Evolutionary conservation across 352 stramenopile species (phyloP), one percentile per base, ranked within the genome.

Genomic region (Globisporangium uncinulatum): DNA sequence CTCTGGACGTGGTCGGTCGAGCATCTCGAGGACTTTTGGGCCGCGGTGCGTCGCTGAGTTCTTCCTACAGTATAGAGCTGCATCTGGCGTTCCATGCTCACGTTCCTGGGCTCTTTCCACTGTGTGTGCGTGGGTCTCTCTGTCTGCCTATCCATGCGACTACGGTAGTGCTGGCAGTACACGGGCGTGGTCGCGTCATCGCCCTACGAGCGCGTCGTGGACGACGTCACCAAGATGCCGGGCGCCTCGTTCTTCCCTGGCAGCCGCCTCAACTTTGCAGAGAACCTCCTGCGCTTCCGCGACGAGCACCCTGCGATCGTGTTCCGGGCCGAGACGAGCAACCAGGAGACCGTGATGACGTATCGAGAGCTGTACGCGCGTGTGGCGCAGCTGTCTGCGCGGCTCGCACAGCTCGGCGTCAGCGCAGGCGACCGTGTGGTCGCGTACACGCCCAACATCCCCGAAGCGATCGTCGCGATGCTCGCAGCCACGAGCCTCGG

Each of bases 1-100:
- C 67, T 90, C 24, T 90, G 80, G 80, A 57, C 77, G 62, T 90
- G 80, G 80, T 90, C 80, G 1, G 76, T 87, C 10, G 77, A 81
- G 42, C 66, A 88, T 59, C 59, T 87, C 7, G 79, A 86, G 51
- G 41, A 65, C 39, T 90, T 90, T 57, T 90, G 80, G 80, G 76
- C 71, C 17, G 75, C 57, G 42, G 65, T 76, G 59, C 32, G 56
- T 29, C 24, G 24, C 24, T 29, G 2, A 4, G 24, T 29, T 29
- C 24, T 29, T 29, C 24, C 24, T 29, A 29, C 24, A 29, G 24
- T 29, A 29, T 29, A 29, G 24, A 1, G 24, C 24, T 29, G 24
- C 24, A 29, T 29, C 24, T 29, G 24, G 24, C 24, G 24, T 29
- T 29, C 24, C 4, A 29, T 29, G 24, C 24, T 29, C 24, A 29